These are phyloP conservation scores for Podaxis mareebaensis DNA, from an alignment of 768 basidiomycete species.

Conservation along the genomic window DNA sequence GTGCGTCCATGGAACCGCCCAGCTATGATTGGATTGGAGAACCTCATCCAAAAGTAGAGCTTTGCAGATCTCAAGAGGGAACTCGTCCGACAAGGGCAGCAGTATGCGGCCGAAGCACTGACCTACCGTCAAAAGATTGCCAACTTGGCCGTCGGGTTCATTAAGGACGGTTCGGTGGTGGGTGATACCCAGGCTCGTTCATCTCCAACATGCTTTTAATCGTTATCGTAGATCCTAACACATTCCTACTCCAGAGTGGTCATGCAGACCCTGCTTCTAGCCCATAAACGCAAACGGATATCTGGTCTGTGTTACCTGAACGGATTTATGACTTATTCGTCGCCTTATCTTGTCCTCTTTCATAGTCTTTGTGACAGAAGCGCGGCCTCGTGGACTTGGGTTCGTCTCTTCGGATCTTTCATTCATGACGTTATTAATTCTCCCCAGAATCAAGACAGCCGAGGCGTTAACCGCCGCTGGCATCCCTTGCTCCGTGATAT, in stretches of 20 bases:
- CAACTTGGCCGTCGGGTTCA: slow-evolving; percentile 84
- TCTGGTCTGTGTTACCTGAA: slow-evolving; percentile 47
- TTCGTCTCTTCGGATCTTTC: slow-evolving; percentile 38
- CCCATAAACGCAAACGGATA: slow-evolving; percentile 90
- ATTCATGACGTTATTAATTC: slow-evolving; percentile 19
- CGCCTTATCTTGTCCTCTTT: slow-evolving; percentile 20
- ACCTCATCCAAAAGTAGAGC: slow-evolving; percentile 48
- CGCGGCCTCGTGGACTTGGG: slow-evolving; percentile 87
- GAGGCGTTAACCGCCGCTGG: slow-evolving; percentile 85
- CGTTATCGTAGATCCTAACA: slow-evolving; percentile 75
- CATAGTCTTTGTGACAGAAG: slow-evolving; percentile 94
- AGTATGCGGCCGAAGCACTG: slow-evolving; percentile 76
- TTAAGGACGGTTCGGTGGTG: slow-evolving; percentile 92
- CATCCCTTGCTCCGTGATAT: slow-evolving; percentile 90
- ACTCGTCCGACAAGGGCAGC: slow-evolving; percentile 77
- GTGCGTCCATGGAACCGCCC: slow-evolving; percentile 42
- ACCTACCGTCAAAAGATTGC: slow-evolving; percentile 91
- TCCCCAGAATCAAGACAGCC: slow-evolving; percentile 83
- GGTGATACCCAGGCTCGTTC: slow-evolving; percentile 23
- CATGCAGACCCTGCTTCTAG: slow-evolving; percentile 86
- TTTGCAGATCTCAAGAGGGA: slow-evolving; percentile 83
- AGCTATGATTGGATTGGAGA: slow-evolving; percentile 14
- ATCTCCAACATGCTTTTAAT: slow-evolving; percentile 10
- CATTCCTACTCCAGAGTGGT: slow-evolving; percentile 98
- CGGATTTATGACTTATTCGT: slow-evolving; percentile 20